phyloP scores from a whole-genome alignment of 2,329 filamentous ascomycete species.

The Teratosphaeria destructans region DNA sequence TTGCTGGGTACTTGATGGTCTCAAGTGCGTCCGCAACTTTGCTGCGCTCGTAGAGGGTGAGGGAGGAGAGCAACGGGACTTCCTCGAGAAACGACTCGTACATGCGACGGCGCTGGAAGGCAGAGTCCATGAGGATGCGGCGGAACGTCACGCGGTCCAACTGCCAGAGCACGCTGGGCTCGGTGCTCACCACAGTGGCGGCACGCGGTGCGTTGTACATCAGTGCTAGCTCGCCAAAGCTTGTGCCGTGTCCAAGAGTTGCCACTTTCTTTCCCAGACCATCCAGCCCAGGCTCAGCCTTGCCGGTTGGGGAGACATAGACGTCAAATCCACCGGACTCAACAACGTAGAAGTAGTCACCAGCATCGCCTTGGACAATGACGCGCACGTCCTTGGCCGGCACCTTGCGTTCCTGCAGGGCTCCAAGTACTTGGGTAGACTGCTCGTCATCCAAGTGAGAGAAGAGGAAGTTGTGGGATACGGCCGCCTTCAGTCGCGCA shows the following conservation, averaged over 20 bases:
- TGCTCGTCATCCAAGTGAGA: slow-evolving; percentile 92
- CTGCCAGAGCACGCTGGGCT: slow-evolving; percentile 80
- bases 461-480: slow-evolving; percentile 87
- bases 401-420: slow-evolving; percentile 88
- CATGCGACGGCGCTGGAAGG: slow-evolving; percentile 89
- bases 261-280: slow-evolving; percentile 77
- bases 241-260: slow-evolving; percentile 75
- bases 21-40: slow-evolving; percentile 97
- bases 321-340: slow-evolving; percentile 86
- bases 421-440: slow-evolving; percentile 73
- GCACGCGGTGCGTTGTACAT: slow-evolving; percentile 99
- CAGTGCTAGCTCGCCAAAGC: slow-evolving; percentile 89
- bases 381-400: slow-evolving; percentile 85
- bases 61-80: slow-evolving; percentile 69
- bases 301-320: slow-evolving; percentile 70
- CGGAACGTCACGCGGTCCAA: slow-evolving; percentile 94
- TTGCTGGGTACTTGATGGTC: slow-evolving; percentile 71
- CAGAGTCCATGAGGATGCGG: slow-evolving; percentile 95
- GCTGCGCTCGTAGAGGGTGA: slow-evolving; percentile 86
- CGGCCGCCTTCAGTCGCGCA: slow-evolving; percentile 65
- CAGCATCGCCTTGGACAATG: slow-evolving; percentile 88
- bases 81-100: slow-evolving; percentile 96
- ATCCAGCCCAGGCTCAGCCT: slow-evolving; percentile 66
- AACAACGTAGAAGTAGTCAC: slow-evolving; percentile 96
- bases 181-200: slow-evolving; percentile 79